A percentile compares a stretch with the other conserved stretches of the same genome.
phyloP scores from a whole-genome alignment of 768 basidiomycete genomes.

The Neoboletus magnificus region DNA sequence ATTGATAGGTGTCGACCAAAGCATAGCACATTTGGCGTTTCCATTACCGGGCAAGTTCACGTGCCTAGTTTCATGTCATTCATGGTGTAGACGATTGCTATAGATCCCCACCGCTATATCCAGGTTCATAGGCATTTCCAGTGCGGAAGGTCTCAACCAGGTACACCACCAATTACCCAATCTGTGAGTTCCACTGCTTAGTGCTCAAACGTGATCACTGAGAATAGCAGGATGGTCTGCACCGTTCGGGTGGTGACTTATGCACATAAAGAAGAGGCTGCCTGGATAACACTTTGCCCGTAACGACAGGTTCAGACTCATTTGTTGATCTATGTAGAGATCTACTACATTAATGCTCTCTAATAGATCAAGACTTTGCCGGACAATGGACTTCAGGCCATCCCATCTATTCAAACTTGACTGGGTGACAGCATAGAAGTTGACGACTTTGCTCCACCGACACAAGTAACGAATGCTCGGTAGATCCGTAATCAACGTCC shows the following conservation, averaged over 20 bases:
- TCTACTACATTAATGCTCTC: neutral
- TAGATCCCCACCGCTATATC: too few relatives aligned
- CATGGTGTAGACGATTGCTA: too few relatives aligned
- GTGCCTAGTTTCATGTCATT: too few relatives aligned
- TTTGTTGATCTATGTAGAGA: neutral
- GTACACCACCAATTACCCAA: constrained; percentile 50
- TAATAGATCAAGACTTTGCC: neutral
- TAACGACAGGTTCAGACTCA: neutral
- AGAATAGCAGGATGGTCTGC: neutral
- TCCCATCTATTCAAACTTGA: neutral
- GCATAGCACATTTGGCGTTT: too few relatives aligned
- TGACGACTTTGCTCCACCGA: neutral
- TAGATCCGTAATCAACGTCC: neutral
- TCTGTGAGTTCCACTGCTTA: constrained; percentile 63
- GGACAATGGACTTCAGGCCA: neutral
- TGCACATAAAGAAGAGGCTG: neutral
- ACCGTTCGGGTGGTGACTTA: neutral
- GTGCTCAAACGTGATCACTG: constrained; percentile 34
- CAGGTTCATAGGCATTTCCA: constrained; percentile 53
- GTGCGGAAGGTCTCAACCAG: constrained; percentile 43
- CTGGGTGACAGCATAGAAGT: neutral
- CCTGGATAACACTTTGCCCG: neutral
- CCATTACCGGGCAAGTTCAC: too few relatives aligned
- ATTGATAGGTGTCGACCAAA: too few relatives aligned
- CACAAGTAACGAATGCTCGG: too few relatives aligned